phyloP scores from a whole-genome alignment of 257 asterid species.

The Lavandula angustifolia region DNA sequence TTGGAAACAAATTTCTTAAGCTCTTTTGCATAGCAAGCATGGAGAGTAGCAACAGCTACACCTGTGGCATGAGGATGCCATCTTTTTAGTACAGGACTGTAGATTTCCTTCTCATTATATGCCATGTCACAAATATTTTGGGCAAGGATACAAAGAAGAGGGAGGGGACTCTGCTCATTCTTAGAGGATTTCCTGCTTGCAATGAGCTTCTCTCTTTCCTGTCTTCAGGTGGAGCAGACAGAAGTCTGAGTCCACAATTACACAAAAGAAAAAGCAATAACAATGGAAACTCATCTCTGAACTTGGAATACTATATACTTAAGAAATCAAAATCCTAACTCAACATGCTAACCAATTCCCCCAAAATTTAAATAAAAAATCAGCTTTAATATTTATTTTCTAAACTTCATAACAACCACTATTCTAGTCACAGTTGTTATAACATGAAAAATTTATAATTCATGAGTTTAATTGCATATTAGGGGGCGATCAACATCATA shows the following conservation, averaged over 20 bases:
- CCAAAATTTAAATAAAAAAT: no score
- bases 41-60: conserved; percentile 90
- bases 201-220: conserved; percentile 79
- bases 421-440: no score
- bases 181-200: conserved; percentile 66
- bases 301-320: background rate
- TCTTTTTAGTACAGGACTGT: conserved; percentile 73
- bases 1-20: conserved; percentile 65
- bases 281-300: background rate
- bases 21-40: conserved; percentile 76
- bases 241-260: conserved; percentile 42
- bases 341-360: background rate
- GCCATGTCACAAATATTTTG: conserved; percentile 76
- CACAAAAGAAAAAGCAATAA: background rate
- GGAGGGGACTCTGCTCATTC: conserved; percentile 68
- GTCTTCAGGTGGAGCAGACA: conserved; percentile 65
- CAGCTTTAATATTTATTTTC: no score
- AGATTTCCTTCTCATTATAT: conserved; percentile 86
- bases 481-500: no score
- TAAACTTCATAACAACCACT: no score
- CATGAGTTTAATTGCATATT: no score
- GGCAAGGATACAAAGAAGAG: conserved; percentile 72
- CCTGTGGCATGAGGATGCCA: conserved; percentile 92
- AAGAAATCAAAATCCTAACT: conserved; percentile 1
- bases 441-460: no score